Conservation (phyloP, 1,284 basidiomycete genomes). For the Cryptococcus deneoformans region DNA sequence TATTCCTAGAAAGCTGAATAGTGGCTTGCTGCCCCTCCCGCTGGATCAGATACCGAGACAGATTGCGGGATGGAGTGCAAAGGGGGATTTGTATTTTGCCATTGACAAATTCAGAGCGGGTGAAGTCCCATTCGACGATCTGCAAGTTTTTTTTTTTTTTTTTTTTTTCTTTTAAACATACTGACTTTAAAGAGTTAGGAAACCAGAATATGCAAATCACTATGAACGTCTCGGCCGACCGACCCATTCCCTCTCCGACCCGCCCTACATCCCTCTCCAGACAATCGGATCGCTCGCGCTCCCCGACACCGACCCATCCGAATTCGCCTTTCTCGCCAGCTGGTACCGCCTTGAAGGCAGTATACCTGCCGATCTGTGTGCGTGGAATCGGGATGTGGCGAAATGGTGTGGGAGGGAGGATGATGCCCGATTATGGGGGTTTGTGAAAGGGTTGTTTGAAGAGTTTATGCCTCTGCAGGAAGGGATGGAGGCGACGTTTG, state of each 20-base stretch:
- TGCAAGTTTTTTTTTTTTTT: constrained; percentile 58
- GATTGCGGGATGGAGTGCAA: constrained; percentile 65
- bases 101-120: constrained; percentile 59
- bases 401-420: constrained; percentile 60
- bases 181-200: too few species aligned
- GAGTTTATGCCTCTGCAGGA: constrained; percentile 31
- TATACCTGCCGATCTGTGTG: constrained; percentile 54
- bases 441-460: constrained; percentile 60
- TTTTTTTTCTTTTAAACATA: too few species aligned
- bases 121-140: constrained; percentile 80
- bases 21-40: constrained; percentile 36
- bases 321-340: constrained; percentile 63
- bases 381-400: constrained; percentile 55
- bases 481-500: too few species aligned
- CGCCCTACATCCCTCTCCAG: constrained; percentile 42
- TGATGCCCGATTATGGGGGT: constrained; percentile 66
- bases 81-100: constrained; percentile 68
- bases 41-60: constrained; percentile 68
- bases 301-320: constrained; percentile 44
- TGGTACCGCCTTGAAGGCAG: constrained; percentile 63
- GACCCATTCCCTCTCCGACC: constrained; percentile 44
- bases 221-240: constrained; percentile 42
- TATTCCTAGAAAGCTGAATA: constrained; percentile 42
- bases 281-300: constrained; percentile 30
- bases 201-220: constrained; percentile 53